Evolutionary conservation across 371 early-diverging fungal species (phyloP), one percentile per base, ranked within the genome.

Genomic region (Saksenaea oblongispora): DNA sequence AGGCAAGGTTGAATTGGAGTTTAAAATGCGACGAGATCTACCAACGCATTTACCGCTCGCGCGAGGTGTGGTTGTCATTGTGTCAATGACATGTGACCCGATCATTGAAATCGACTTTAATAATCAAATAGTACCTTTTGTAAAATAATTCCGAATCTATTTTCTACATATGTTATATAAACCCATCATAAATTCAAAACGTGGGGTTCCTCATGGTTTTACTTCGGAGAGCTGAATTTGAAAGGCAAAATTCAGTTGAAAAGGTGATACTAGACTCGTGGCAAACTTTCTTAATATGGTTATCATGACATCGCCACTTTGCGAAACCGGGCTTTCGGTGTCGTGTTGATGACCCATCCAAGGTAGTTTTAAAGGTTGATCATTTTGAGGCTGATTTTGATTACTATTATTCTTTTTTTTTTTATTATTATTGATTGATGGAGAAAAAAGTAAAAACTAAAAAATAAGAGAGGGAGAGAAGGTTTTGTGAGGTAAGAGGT

Each of bases 11-110:
- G n/a, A 22, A 22, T 47, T 47, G 51, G 51, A 47, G 51, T 47
- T 47, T 47, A 47, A 47, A 47, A 47, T 47, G 51, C 22, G 51
- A 47, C 51, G 51, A 47, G 51, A 47, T 47, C 51, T 17, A 47
- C 51, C 51, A 47, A 47, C 31, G 51, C 24, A 47, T 22, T 47
- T 47, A 5, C n/a, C 10, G 17, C n/a, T 44, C 44, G 44, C 44
- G 51, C 51, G 51, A 47, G 24, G 24, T 47, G 0, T 22, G 5
- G 18, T 47, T 47, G 51, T 22, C 24, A 47, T 47, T 47, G 51
- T 47, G 51, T 47, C 39, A 39, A 22, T 47, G 51, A 22, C 51
- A 47, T 47, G 51, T 47, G 51, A 47, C 51, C 51, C 51, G 51
- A 47, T 22, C n/a, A 18, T 3, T 39, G 39, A 11, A 39, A 31